Percentiles rank a stretch among this genome's conserved stretches.
These are phyloP conservation scores for Talaromyces sp. DNA, from an alignment of 2,329 filamentous ascomycete genomes.

Conservation along the genomic window DNA sequence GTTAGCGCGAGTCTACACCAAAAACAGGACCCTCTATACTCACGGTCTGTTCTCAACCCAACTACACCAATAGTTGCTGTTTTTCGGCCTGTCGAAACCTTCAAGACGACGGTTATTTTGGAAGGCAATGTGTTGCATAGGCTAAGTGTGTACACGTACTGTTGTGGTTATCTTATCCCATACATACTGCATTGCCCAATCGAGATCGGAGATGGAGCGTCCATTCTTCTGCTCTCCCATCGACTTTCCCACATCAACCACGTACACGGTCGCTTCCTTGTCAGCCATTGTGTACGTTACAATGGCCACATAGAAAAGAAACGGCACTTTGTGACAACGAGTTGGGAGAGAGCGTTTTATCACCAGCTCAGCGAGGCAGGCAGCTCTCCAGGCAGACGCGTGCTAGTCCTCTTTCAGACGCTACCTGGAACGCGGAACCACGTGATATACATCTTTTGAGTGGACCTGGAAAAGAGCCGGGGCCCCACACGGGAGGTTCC, in stretches of 20 bases:
- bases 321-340: not conserved
- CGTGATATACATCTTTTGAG: slow-evolving; percentile 30
- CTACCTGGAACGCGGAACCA: slow-evolving; percentile 28
- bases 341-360: not conserved
- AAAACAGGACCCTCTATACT: slow-evolving; percentile 10
- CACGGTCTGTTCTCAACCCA: slow-evolving; percentile 70
- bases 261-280: slow-evolving; percentile 89
- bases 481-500: not conserved
- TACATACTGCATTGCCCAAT: slow-evolving; percentile 85
- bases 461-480: not conserved
- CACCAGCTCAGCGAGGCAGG: not conserved
- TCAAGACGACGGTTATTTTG: not conserved
- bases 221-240: slow-evolving; percentile 71
- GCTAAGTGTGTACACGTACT: slow-evolving; percentile 43
- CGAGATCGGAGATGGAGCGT: slow-evolving; percentile 71
- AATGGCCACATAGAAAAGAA: not conserved
- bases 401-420: slow-evolving; percentile 31
- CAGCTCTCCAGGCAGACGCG: slow-evolving; percentile 36
- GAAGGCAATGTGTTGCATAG: not conserved
- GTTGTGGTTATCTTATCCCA: slow-evolving; percentile 87
- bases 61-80: slow-evolving; percentile 73
- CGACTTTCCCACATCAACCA: slow-evolving; percentile 81
- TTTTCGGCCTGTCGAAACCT: slow-evolving; percentile 64
- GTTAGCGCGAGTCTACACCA: not conserved
- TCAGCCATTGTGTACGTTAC: slow-evolving; percentile 63